Base-by-base conservation (phyloP, 139 green algal species). In the Auxenochlorella pyrenoidosa region DNA sequence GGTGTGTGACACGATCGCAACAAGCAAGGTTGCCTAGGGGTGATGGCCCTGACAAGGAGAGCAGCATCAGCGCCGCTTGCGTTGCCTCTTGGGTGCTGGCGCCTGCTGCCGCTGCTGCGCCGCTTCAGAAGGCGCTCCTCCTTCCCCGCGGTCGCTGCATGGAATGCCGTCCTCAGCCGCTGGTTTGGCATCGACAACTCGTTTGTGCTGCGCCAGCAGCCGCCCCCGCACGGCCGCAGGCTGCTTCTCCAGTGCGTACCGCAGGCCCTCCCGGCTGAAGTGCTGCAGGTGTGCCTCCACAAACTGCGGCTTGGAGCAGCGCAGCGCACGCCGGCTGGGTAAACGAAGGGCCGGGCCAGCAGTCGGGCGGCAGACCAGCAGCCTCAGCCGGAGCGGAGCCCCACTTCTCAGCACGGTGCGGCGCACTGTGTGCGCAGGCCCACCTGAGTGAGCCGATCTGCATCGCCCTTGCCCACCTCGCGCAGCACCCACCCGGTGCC, bases 201-300 rank as follows among this genome's bases (percentile, higher is more conserved):
- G 8, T 24, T 85, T 85, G 59, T 85, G 79, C 59, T 26, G 24
- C 28, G 79, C 79, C 38, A 60, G 22, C 38, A 85, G 79, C 15
- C 6, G 79, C 12, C 22, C 34, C 38, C 79, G 60, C 59, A 83
- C 72, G 3, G 34, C 51, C 16, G 54, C 34, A 34, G 84, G 72
- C 51, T 88, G 84, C 36, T 83, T 71, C 72, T 88, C 84, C n/a
- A 88, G 72, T 1, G 84, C 84, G 51, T 88, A 88, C n/a, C 84
- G 72, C 32, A 88, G 72, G 6, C 84, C 84, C 73, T 88, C 84
- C 8, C 51, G 34, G 26, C 18, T 88, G 36, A 88, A 88, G 16
- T 88, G 51, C 4, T 43, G n/a, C 54, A 88, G 51, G 71, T 88
- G 36, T 4, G 51, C 36, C 34, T 82, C 71, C 13, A 59, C 71